Conservation (phyloP, 345 rosid genomes). For the Acer negundo region DNA sequence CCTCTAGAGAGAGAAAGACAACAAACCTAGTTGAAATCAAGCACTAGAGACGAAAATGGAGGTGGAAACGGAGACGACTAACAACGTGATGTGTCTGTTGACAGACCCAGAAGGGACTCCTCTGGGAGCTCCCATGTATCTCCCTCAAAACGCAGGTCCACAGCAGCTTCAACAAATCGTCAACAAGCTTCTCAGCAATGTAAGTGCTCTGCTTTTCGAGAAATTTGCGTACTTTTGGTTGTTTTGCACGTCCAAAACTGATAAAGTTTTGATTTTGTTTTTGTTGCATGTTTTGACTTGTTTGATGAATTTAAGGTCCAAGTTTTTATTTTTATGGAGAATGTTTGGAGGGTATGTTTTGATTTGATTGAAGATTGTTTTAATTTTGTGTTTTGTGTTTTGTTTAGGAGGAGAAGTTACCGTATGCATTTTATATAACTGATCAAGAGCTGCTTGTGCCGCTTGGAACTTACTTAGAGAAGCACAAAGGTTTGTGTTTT, state of each 20-base stretch:
- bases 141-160: conserved; percentile 83
- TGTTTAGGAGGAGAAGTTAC: conserved; percentile 83
- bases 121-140: conserved; percentile 72
- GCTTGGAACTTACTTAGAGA: conserved; percentile 81
- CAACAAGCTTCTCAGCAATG: conserved; percentile 60
- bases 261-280: neutral
- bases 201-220: neutral
- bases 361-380: neutral
- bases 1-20: neutral
- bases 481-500: conserved; percentile 60
- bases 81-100: conserved; percentile 79
- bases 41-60: conserved; percentile 27
- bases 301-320: neutral
- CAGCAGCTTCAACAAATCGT: conserved; percentile 84
- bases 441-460: conserved; percentile 84
- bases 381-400: conserved; percentile 21
- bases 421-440: conserved; percentile 79
- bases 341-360: neutral
- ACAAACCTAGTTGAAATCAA: neutral
- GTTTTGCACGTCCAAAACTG: neutral
- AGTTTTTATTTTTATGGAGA: neutral
- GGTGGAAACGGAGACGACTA: conserved; percentile 38
- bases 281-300: neutral
- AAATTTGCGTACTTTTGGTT: neutral
- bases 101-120: conserved; percentile 77